Evolutionary conservation across 768 basidiomycete species (phyloP).

Genomic region (Cyclocybe aegerita): DNA sequence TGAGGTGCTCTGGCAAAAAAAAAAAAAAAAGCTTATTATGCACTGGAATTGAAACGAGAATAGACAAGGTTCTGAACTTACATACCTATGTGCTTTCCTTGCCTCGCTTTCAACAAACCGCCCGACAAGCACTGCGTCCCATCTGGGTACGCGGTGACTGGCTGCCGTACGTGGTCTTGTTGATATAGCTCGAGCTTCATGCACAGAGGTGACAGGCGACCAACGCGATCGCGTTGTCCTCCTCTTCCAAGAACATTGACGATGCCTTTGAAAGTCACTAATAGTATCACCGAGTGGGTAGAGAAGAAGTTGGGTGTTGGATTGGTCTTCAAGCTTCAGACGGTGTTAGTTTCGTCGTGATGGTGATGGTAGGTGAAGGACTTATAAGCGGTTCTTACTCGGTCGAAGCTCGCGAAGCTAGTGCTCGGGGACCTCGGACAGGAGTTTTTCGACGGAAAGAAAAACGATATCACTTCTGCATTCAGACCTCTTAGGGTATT

Average conservation of each 20-base stretch:
- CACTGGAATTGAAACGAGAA: no score
- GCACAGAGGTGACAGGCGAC: slow-evolving; percentile 27
- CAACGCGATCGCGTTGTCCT: slow-evolving; percentile 31
- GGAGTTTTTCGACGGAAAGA: no score
- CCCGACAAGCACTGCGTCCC: not conserved
- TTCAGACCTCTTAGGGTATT: no score
- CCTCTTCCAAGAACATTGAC: slow-evolving; percentile 27
- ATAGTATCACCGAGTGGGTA: slow-evolving; percentile 24
- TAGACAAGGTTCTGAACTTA: not conserved
- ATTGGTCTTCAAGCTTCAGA: slow-evolving; percentile 8
- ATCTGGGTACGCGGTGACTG: slow-evolving; percentile 9
- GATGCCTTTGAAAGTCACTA: slow-evolving; percentile 25
- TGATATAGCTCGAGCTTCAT: slow-evolving; percentile 25
- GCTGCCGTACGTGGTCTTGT: slow-evolving; percentile 19
- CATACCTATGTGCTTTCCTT: slow-evolving; percentile 24
- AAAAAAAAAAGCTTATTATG: no score
- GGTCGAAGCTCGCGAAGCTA: no score
- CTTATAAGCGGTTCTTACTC: no score
- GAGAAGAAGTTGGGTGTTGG: slow-evolving; percentile 29
- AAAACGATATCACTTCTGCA: no score
- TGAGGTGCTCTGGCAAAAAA: no score
- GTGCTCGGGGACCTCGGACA: no score
- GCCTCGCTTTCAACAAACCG: no score
- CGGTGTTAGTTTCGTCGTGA: not conserved
- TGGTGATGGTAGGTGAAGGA: not conserved